Conservation (phyloP, 1,284 basidiomycete species). For the Malassezia yamatoensis region DNA sequence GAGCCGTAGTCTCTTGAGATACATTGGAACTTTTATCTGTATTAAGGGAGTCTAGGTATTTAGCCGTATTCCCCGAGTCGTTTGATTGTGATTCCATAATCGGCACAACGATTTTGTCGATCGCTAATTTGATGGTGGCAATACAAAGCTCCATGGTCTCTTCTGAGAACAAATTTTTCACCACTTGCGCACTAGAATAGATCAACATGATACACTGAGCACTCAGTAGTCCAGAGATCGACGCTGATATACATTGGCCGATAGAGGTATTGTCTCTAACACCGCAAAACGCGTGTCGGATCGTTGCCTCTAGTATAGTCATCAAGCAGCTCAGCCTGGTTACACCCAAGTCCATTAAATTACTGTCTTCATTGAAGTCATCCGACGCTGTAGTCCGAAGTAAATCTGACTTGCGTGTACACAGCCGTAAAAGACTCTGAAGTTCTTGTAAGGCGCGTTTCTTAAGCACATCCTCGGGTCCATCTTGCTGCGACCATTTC, state of each 20-base stretch:
- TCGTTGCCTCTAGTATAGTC: conserved; percentile 25
- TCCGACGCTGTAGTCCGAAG: not conserved
- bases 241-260: conserved; percentile 5
- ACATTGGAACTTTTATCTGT: not conserved
- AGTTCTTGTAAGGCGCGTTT: not conserved
- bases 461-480: not conserved
- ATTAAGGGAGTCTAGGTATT: not conserved
- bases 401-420: conserved; percentile 6
- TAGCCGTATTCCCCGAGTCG: not conserved
- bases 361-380: not conserved
- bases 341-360: conserved; percentile 15
- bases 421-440: conserved; percentile 3
- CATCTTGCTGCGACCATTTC: too few relatives aligned
- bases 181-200: conserved; percentile 64
- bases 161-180: conserved; percentile 72
- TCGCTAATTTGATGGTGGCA: conserved; percentile 63
- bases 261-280: not conserved
- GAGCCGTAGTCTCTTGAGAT: conserved; percentile 11
- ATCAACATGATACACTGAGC: conserved; percentile 71
- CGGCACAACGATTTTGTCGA: conserved; percentile 71
- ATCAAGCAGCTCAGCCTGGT: conserved; percentile 20
- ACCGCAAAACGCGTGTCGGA: conserved; percentile 18
- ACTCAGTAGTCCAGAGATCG: conserved; percentile 54
- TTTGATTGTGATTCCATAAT: conserved; percentile 62
- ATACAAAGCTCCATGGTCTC: conserved; percentile 75